Percentiles rank a stretch among this genome's conserved stretches.
Evolutionary conservation across 768 basidiomycete species (phyloP).

Genomic region (Amanita jacksonii): DNA sequence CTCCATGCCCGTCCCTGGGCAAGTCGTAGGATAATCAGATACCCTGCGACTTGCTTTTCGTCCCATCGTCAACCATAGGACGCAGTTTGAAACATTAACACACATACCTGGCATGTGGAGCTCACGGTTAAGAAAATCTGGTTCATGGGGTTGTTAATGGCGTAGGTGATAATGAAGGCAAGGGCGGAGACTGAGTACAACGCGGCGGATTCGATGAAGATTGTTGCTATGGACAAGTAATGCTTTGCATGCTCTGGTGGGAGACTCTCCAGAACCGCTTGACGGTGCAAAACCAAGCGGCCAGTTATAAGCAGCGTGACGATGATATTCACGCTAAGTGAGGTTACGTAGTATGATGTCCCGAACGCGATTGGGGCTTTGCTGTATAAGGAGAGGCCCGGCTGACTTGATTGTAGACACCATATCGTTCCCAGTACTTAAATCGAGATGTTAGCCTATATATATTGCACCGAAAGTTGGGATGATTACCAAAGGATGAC

Average conservation of each 20-base stretch:
- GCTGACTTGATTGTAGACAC: constrained; percentile 8
- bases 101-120: not conserved
- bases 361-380: constrained; percentile 17
- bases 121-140: constrained; percentile 19
- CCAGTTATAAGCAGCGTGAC: constrained; percentile 22
- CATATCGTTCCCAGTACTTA: not conserved
- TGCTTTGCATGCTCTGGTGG: constrained; percentile 16
- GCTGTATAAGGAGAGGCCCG: constrained; percentile 21
- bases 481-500: constrained; percentile 17
- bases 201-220: constrained; percentile 28
- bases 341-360: constrained; percentile 21
- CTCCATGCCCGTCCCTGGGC: too few relatives aligned
- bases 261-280: constrained; percentile 17
- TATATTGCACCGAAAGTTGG: not conserved
- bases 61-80: not conserved
- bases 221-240: constrained; percentile 21
- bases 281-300: constrained; percentile 20
- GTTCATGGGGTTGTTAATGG: constrained; percentile 20
- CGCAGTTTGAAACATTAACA: not conserved
- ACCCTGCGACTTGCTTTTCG: too few relatives aligned
- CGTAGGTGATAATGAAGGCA: constrained; percentile 24
- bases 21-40: too few relatives aligned
- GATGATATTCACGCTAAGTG: constrained; percentile 22
- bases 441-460: not conserved
- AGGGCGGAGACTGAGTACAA: constrained; percentile 23